Base-by-base conservation (phyloP, 768 basidiomycete genomes). In the Pisolithus marmoratus region DNA sequence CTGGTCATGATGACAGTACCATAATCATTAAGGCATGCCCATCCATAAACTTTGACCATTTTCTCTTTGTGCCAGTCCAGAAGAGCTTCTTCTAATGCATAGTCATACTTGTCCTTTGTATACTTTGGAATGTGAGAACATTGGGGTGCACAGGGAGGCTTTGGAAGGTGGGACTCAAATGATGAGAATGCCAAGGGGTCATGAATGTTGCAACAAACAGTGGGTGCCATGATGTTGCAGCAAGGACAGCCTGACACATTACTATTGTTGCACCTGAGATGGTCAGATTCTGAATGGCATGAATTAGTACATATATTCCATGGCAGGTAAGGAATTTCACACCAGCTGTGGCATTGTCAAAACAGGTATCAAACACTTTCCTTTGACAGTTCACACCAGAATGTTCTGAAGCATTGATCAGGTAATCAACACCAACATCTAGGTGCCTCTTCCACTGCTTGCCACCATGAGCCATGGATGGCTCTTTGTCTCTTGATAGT, bases 161-260 rank as follows among this genome's bases (percentile, higher is more conserved):
- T n/a, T n/a, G n/a, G n/a, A n/a, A 29, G 27, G 9, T 29, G 6
- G 23, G 19, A 23, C 45, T 14, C 14, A 52, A 29, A 9, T 26
- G 36, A 29, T 1, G 38, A 8, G 44, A 58, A 58, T 8, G 31
- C 11, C 2, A 11, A 34, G 2, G 63, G 63, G 27, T 52, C 46
- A 46, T 62, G 62, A 22, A 67, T 40, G 26, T 60, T 58, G 41
- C 63, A 67, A 58, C 66, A 68, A 22, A 61, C 26, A 11, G 49
- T 9, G 11, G 60, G 52, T 12, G 34, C 11, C 0, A 17, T 4
- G 3, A 57, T 34, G 3, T n/a, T 7, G 24, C 63, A 67, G 29
- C 59, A 49, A 5, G 38, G 2, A 46, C 66, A 67, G 19, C 58
- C 55, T 5, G 24, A 27, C 2, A 37, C 17, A 9, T 31, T 15